Conservation (phyloP, 2,329 filamentous ascomycete species). For the Aspergillus sp. region DNA sequence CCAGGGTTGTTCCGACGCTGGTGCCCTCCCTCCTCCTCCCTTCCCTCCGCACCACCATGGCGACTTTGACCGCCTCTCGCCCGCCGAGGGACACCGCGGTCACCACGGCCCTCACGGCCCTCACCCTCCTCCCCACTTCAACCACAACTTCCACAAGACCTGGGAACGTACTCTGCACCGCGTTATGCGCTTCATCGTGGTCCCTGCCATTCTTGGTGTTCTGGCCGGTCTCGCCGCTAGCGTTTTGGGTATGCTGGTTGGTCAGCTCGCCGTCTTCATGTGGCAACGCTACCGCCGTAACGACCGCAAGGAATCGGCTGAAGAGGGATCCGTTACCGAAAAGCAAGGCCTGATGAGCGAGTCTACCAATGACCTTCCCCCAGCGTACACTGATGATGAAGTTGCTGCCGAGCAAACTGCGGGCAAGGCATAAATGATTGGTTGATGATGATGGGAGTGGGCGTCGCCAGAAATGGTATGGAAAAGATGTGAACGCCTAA, state of each 20-base stretch:
- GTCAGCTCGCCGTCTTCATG: slow-evolving; percentile 46
- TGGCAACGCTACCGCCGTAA: slow-evolving; percentile 44
- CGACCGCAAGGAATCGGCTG: slow-evolving; percentile 27
- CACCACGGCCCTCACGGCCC: slow-evolving; percentile 5
- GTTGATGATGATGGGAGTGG: background rate
- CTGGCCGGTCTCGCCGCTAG: slow-evolving; percentile 47
- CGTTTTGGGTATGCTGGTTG: slow-evolving; percentile 49
- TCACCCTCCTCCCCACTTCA: slow-evolving; percentile 24
- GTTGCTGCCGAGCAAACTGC: slow-evolving; percentile 22
- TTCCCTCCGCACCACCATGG: background rate
- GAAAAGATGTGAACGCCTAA: background rate
- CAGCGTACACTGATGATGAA: slow-evolving; percentile 38
- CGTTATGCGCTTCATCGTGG: slow-evolving; percentile 44
- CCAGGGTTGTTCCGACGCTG: slow-evolving; percentile 31
- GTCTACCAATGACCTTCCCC: slow-evolving; percentile 33
- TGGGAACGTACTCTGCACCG: slow-evolving; percentile 42
- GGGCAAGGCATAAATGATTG: slow-evolving; percentile 31
- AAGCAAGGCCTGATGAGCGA: slow-evolving; percentile 44
- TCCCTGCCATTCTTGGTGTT: slow-evolving; percentile 48
- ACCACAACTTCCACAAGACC: slow-evolving; percentile 33
- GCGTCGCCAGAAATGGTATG: too few species aligned
- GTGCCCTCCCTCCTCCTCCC: slow-evolving; percentile 10
- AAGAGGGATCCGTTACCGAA: slow-evolving; percentile 41
- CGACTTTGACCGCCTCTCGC: slow-evolving; percentile 5
- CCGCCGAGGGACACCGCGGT: slow-evolving; percentile 11